Conservation (phyloP, 805 yeast genomes). For the Lachancea lanzarotensis region DNA sequence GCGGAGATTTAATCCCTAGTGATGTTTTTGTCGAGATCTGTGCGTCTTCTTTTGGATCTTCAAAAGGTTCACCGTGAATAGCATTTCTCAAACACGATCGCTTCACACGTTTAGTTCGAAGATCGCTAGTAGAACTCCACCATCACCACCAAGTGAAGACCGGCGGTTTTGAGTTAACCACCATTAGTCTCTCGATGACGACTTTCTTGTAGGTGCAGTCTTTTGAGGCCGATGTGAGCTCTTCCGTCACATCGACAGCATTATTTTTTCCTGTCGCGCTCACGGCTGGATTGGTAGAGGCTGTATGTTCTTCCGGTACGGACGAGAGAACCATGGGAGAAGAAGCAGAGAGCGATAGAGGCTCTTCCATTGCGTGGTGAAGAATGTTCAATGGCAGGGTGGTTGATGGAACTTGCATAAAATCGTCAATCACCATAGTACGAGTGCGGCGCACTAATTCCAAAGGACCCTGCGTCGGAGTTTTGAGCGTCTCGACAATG, state of each 20-base stretch:
- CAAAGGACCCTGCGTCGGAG: slow-evolving; percentile 55
- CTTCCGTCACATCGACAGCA: slow-evolving; percentile 10
- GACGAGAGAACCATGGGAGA: slow-evolving; percentile 19
- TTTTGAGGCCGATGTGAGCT: neutral
- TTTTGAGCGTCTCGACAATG: slow-evolving; percentile 58
- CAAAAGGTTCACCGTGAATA: no score
- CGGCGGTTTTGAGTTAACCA: slow-evolving; percentile 50
- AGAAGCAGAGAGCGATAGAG: slow-evolving; percentile 20
- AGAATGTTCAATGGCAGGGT: slow-evolving; percentile 34
- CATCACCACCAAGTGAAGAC: slow-evolving; percentile 59
- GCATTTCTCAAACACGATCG: neutral
- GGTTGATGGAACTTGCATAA: slow-evolving; percentile 49
- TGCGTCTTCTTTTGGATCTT: no score
- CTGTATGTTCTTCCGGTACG: slow-evolving; percentile 7
- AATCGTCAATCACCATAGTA: slow-evolving; percentile 53
- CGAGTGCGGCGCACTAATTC: slow-evolving; percentile 57
- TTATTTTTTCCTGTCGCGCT: slow-evolving; percentile 5
- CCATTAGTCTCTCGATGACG: slow-evolving; percentile 53
- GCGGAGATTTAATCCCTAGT: neutral
- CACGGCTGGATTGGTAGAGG: neutral
- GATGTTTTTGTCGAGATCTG: no score
- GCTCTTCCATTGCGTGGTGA: slow-evolving; percentile 40
- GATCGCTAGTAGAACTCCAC: neutral
- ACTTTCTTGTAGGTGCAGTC: slow-evolving; percentile 36
- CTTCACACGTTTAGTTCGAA: neutral